phyloP scores from a whole-genome alignment of 495 filamentous ascomycete genomes.

The Stereocaulon alpinum region DNA sequence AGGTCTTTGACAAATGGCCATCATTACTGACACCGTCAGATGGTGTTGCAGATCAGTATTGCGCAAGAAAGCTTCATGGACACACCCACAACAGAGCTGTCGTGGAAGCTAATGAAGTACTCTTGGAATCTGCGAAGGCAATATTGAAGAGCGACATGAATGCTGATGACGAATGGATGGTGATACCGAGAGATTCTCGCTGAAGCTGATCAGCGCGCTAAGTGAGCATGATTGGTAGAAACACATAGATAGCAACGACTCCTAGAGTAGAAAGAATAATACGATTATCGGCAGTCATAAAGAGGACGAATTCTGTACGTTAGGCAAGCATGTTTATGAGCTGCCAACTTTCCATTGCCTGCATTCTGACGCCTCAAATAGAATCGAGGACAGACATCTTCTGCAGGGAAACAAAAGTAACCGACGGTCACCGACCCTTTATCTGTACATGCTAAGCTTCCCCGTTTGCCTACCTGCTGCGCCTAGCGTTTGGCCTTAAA shows the following conservation, averaged over 20 bases:
- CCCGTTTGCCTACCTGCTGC: conserved; percentile 8
- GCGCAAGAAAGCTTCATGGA: not conserved
- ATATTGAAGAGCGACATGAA: not conserved
- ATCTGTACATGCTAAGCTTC: conserved; percentile 8
- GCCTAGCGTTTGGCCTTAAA: conserved; percentile 11
- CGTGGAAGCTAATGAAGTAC: not conserved
- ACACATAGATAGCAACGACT: no score
- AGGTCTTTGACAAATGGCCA: not conserved
- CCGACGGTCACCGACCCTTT: conserved; percentile 3
- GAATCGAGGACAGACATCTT: not conserved
- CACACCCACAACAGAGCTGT: not conserved
- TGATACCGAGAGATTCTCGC: not conserved
- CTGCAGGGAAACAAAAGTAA: not conserved
- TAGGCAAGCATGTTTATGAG: not conserved
- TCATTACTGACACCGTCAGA: not conserved
- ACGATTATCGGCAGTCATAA: not conserved
- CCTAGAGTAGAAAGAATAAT: no score
- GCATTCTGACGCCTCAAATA: not conserved
- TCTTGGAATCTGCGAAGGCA: not conserved
- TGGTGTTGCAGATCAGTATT: not conserved
- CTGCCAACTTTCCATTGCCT: not conserved
- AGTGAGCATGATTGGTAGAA: no score
- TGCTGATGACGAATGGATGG: not conserved
- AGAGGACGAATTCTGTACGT: not conserved
- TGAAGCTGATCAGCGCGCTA: not conserved